phyloP scores from a whole-genome alignment of 441 rosid species.

The Manihot esculenta region DNA sequence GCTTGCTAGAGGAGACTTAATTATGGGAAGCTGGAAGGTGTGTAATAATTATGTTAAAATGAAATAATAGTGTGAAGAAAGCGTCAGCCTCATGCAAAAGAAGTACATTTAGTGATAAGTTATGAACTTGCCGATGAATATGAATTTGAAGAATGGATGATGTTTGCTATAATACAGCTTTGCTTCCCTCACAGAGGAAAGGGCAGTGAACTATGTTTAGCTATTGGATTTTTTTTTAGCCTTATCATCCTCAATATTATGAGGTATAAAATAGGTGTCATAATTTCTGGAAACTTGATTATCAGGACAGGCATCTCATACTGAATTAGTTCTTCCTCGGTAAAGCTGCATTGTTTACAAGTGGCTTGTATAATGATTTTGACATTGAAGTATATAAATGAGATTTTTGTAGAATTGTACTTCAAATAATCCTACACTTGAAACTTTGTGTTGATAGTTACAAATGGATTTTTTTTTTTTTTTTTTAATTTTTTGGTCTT shows the following conservation, averaged over 20 bases:
- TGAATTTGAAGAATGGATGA: conserved; percentile 16
- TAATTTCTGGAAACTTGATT: not conserved
- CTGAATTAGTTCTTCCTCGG: not conserved
- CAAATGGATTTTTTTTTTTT: not conserved
- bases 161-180: conserved; percentile 9
- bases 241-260: not conserved
- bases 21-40: conserved; percentile 14
- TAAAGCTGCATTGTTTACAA: not conserved
- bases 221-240: not conserved
- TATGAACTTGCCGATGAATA: conserved; percentile 4
- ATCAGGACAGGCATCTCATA: not conserved
- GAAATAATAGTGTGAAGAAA: conserved; percentile 20
- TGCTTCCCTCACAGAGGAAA: conserved; percentile 18
- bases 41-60: conserved; percentile 19
- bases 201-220: not conserved
- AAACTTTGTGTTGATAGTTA: not conserved
- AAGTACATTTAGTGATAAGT: not conserved
- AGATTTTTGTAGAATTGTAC: not conserved
- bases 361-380: not conserved
- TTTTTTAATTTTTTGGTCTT: too few relatives aligned
- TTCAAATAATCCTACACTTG: too few relatives aligned
- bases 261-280: not conserved
- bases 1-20: conserved; percentile 15
- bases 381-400: not conserved
- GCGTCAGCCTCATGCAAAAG: not conserved